A percentile compares a stretch with the other conserved stretches of the same genome.
Conservation (phyloP, 1,284 basidiomycete species). For the Thecaphora thlaspeos region DNA sequence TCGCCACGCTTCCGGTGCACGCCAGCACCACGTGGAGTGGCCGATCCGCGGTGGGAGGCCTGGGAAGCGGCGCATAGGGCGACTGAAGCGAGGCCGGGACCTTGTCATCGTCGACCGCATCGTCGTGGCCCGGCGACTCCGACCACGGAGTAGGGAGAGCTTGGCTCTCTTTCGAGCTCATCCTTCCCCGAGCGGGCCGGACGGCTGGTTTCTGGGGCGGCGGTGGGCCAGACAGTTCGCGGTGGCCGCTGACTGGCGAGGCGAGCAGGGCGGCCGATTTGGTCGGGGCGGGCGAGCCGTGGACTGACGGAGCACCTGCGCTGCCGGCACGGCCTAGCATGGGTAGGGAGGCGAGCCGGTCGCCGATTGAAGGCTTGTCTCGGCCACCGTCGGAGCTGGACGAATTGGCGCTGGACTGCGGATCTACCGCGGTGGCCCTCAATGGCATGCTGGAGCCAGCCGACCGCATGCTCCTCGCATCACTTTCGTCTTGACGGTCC, state of each 20-base stretch:
- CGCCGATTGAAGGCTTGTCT: conserved; percentile 8
- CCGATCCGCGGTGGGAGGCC: conserved; percentile 30
- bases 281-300: conserved; percentile 2
- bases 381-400: not conserved
- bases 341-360: conserved; percentile 67
- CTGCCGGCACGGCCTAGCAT: conserved; percentile 57
- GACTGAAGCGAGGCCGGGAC: conserved; percentile 46
- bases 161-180: too few species aligned
- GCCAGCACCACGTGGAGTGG: conserved; percentile 73
- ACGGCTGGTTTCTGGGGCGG: conserved; percentile 19
- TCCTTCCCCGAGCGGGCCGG: too few species aligned
- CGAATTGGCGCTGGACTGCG: too few species aligned
- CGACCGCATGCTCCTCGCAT: too few species aligned
- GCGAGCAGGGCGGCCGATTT: not conserved
- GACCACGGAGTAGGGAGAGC: too few species aligned
- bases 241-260: conserved; percentile 6
- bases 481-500: too few species aligned
- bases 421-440: too few species aligned
- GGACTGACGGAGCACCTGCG: conserved; percentile 5
- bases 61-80: conserved; percentile 28
- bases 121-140: too few species aligned
- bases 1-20: conserved; percentile 88
- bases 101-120: too few species aligned
- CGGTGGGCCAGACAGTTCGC: conserved; percentile 19
- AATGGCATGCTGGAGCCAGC: too few species aligned